Percentiles rank a stretch among this genome's conserved stretches.
Evolutionary conservation across 2,329 filamentous ascomycete species (phyloP).

Genomic region (Penicillium italicum): DNA sequence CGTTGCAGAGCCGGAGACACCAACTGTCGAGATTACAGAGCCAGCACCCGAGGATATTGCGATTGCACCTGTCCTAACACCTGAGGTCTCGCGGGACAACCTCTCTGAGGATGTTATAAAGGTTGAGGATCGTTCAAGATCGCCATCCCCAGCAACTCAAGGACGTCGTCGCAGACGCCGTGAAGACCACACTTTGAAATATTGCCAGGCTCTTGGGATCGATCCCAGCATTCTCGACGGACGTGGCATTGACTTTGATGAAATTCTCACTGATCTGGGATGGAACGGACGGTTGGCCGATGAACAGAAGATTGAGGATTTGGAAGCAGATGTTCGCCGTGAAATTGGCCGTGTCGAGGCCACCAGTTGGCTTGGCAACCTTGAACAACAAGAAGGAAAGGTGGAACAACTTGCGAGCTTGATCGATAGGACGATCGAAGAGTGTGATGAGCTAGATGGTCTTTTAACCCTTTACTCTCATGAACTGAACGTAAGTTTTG

Average conservation of each 20-base stretch:
- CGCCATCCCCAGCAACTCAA: constrained; percentile 41
- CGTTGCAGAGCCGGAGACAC: constrained; percentile 15
- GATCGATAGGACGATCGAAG: constrained; percentile 83
- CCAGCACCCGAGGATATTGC: constrained; percentile 29
- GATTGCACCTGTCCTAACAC: constrained; percentile 23
- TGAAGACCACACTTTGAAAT: constrained; percentile 72
- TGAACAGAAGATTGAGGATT: constrained; percentile 69
- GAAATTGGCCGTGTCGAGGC: constrained; percentile 89
- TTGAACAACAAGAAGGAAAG: constrained; percentile 82
- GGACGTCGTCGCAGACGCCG: constrained; percentile 59
- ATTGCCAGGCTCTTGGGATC: constrained; percentile 72
- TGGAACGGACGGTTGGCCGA: constrained; percentile 79
- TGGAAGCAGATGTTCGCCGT: constrained; percentile 78
- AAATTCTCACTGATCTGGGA: constrained; percentile 79
- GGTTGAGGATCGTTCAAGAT: constrained; percentile 29
- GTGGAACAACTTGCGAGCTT: constrained; percentile 81
- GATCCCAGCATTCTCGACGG: constrained; percentile 73
- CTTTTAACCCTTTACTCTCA: constrained; percentile 91
- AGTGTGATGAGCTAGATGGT: constrained; percentile 95
- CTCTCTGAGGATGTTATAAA: constrained; percentile 22
- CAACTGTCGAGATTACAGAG: constrained; percentile 41
- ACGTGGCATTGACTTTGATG: constrained; percentile 74
- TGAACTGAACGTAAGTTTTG: constrained; percentile 73
- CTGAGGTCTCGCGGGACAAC: constrained; percentile 22
- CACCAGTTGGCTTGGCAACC: constrained; percentile 81